Conservation (phyloP, 2,329 filamentous ascomycete genomes). For the Xylaria sp. region DNA sequence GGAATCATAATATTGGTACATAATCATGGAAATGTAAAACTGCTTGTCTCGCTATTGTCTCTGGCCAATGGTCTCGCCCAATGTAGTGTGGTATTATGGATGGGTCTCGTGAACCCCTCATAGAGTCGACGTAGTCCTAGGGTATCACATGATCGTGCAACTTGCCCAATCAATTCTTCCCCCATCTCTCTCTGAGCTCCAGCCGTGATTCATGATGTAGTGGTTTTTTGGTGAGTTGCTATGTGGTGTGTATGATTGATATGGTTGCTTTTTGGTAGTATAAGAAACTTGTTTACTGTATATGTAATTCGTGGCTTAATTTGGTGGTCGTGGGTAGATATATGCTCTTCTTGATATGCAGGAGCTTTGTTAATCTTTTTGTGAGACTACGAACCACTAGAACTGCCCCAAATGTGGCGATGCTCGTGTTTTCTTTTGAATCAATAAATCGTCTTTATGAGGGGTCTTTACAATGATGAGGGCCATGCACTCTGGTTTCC, state of each 20-base stretch:
- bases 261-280: background rate
- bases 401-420: background rate
- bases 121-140: background rate
- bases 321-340: background rate
- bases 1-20: background rate
- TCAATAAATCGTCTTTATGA: background rate
- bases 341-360: background rate
- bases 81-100: background rate
- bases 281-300: background rate
- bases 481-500: background rate
- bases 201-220: slow-evolving; percentile 2
- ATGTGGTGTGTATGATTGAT: background rate
- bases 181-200: background rate
- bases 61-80: background rate
- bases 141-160: slow-evolving; percentile 11
- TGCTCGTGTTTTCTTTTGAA: background rate
- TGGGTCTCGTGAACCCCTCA: background rate
- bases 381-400: background rate
- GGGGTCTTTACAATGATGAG: background rate
- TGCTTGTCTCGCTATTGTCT: slow-evolving; percentile 1
- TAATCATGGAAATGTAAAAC: background rate
- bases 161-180: slow-evolving; percentile 10
- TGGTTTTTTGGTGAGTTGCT: background rate
- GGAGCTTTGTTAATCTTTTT: background rate
- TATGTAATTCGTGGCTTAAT: background rate